Conservation (phyloP, 371 early-diverging fungal genomes). For the Coemansia sp. region DNA sequence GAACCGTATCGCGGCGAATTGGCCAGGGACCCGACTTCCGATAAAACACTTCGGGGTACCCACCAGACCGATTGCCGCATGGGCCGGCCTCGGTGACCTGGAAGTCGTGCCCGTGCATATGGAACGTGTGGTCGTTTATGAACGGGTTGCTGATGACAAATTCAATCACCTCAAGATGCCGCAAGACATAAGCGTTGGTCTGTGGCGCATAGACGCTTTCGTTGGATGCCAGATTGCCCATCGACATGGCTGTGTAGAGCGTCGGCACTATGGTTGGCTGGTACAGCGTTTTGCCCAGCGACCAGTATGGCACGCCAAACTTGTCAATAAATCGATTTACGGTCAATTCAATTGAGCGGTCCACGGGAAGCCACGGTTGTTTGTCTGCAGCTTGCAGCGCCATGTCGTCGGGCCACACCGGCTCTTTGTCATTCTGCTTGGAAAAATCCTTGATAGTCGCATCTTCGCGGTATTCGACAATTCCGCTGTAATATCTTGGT, state of each 20-base stretch:
- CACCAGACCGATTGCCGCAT: conserved; percentile 1
- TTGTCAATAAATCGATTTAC: background rate
- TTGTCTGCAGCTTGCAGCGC: conserved; percentile 1
- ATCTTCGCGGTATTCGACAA: conserved; percentile 5
- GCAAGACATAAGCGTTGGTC: conserved; percentile 32
- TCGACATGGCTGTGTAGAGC: conserved; percentile 65
- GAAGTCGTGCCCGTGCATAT: conserved; percentile 80
- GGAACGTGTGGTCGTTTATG: conserved; percentile 70
- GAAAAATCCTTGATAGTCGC: conserved; percentile 20
- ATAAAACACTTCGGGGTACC: background rate
- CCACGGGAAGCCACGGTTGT: conserved; percentile 16
- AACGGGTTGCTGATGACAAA: conserved; percentile 67
- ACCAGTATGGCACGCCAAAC: conserved; percentile 7
- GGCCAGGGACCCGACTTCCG: conserved; percentile 57
- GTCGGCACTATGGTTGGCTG: conserved; percentile 69
- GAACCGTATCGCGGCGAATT: conserved; percentile 66
- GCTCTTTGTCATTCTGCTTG: conserved; percentile 53
- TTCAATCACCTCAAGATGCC: conserved; percentile 59
- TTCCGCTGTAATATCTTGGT: conserved; percentile 12
- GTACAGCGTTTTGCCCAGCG: conserved; percentile 59
- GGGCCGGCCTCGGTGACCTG: conserved; percentile 62
- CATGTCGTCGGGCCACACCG: conserved; percentile 16
- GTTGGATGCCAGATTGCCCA: conserved; percentile 57
- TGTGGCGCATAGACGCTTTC: conserved; percentile 62
- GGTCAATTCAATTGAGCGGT: conserved; percentile 7